Evolutionary conservation across 2,329 filamentous ascomycete genomes (phyloP).

Genomic region (Trichoderma harzianum): DNA sequence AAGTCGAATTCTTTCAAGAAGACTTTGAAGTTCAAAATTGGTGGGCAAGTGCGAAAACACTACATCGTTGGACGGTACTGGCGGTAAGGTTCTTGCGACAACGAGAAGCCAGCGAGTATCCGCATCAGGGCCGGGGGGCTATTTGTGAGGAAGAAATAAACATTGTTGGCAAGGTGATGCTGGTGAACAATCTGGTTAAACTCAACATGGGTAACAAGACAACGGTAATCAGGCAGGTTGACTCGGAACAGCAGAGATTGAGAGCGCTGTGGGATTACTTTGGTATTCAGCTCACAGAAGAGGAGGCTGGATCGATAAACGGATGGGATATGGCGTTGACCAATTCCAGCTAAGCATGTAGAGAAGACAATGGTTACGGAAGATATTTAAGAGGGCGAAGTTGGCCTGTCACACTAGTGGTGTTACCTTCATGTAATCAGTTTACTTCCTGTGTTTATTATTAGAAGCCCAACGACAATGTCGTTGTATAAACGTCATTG

Average conservation of each 20-base stretch:
- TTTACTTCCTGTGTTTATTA: background rate
- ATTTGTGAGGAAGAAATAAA: background rate
- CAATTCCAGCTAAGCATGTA: background rate
- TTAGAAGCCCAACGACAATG: background rate
- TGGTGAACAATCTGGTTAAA: background rate
- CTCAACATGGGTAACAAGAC: background rate
- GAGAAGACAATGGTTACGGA: background rate
- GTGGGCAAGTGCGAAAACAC: conserved; percentile 18
- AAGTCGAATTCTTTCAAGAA: conserved; percentile 52
- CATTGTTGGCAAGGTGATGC: background rate
- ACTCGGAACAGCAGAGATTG: background rate
- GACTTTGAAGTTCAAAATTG: conserved; percentile 23
- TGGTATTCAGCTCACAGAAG: background rate
- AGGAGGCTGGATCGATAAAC: background rate
- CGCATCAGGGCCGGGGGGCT: background rate
- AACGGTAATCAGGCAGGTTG: background rate
- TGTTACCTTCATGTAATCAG: background rate
- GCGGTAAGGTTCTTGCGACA: conserved; percentile 16
- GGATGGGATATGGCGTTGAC: background rate
- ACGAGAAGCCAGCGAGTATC: background rate
- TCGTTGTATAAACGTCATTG: background rate
- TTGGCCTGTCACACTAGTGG: background rate
- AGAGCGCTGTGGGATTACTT: background rate
- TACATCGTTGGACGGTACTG: conserved; percentile 16
- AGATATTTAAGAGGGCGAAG: background rate